These are phyloP conservation scores for Eremochloa ophiuroides DNA, from an alignment of 176 grass and related monocot genomes.

Conservation along the genomic window DNA sequence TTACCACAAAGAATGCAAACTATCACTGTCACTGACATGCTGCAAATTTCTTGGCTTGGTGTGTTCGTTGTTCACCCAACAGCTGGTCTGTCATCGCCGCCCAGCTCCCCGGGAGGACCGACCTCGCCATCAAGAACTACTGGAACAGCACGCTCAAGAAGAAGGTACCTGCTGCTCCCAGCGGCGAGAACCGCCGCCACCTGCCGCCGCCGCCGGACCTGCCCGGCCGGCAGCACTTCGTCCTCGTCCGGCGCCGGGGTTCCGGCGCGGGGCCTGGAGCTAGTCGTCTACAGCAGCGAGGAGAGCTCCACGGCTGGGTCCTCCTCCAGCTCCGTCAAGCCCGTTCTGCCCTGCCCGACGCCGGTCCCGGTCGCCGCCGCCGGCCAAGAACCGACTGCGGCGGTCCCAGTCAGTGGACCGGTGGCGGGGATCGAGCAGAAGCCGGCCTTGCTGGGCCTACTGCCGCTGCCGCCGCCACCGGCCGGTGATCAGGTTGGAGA, in stretches of 20 bases:
- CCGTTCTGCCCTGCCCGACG: neutral
- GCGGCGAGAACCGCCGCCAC: neutral
- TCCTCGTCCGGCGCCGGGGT: neutral
- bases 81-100: conserved; percentile 56
- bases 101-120: conserved; percentile 46
- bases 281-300: conserved; percentile 13
- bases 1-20: neutral
- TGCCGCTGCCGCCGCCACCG: neutral
- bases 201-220: neutral
- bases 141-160: conserved; percentile 65
- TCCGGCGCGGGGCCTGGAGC: neutral
- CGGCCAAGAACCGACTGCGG: neutral
- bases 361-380: neutral
- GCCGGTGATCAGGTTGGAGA: neutral
- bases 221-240: conserved; percentile 14
- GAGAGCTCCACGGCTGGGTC: conserved; percentile 20
- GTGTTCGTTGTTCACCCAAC: neutral
- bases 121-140: conserved; percentile 63
- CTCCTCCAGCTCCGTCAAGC: neutral
- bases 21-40: neutral
- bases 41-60: neutral
- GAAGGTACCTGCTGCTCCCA: neutral
- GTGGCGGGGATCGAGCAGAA: conserved; percentile 4
- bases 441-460: neutral
- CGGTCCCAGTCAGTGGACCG: neutral